Percentiles rank a stretch among this genome's conserved stretches.
These are phyloP conservation scores for Xylaria curta DNA, from an alignment of 495 filamentous ascomycete species.

Conservation along the genomic window DNA sequence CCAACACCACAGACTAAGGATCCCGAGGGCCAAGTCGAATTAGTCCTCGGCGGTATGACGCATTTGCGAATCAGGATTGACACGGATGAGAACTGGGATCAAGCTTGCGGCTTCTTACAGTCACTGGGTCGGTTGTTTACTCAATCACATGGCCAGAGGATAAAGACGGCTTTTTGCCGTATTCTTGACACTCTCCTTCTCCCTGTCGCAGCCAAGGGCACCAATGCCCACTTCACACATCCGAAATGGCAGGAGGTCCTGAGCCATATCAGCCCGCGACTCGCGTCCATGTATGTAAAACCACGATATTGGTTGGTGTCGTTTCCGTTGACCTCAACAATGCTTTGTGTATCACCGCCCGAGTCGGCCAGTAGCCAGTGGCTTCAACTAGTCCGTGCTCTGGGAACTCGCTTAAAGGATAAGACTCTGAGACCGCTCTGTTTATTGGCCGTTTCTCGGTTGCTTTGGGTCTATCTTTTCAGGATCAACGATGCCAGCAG, in stretches of 20 bases:
- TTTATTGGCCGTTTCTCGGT: conserved; percentile 84
- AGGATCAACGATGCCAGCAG: conserved; percentile 72
- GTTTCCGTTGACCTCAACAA: conserved; percentile 81
- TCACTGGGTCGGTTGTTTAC: conserved; percentile 81
- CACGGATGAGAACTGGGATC: conserved; percentile 78
- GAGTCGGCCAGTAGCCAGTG: conserved; percentile 86
- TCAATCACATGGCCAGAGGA: conserved; percentile 79
- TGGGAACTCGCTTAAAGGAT: conserved; percentile 83
- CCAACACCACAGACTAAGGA: conserved; percentile 62
- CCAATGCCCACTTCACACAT: conserved; percentile 71
- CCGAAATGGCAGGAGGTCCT: conserved; percentile 88
- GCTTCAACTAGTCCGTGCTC: conserved; percentile 76
- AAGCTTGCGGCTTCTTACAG: conserved; percentile 86
- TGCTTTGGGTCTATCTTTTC: conserved; percentile 97
- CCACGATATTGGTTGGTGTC: conserved; percentile 88
- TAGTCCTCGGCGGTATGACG: conserved; percentile 89
- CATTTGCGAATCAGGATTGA: conserved; percentile 76
- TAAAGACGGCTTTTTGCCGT: conserved; percentile 94
- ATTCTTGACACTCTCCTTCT: conserved; percentile 85
- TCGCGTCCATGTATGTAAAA: conserved; percentile 84
- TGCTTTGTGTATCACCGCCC: conserved; percentile 84
- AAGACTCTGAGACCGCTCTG: conserved; percentile 77
- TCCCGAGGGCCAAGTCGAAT: conserved; percentile 77
- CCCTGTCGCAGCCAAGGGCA: conserved; percentile 82
- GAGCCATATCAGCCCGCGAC: conserved; percentile 72